Conservation (phyloP, 2,329 filamentous ascomycete genomes). For the Penicillium vulpinum region DNA sequence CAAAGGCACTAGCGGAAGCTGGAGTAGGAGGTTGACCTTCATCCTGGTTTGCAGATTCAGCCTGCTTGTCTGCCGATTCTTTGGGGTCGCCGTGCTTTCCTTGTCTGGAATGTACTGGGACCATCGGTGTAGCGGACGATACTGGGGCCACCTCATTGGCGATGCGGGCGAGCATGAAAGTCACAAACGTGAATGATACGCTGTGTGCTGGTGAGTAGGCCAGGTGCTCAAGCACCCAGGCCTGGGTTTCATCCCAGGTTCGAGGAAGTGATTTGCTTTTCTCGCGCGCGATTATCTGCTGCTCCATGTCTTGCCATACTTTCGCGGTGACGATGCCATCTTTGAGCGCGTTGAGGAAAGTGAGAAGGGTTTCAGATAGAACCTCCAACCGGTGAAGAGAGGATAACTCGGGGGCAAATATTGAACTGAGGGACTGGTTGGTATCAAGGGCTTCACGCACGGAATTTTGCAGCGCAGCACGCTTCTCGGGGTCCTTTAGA, state of each 20-base stretch:
- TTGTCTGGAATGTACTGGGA: neutral
- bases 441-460: constrained; percentile 70
- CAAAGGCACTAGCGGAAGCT: constrained; percentile 30
- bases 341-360: constrained; percentile 71
- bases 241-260: constrained; percentile 57
- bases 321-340: constrained; percentile 74
- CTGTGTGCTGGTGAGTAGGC: constrained; percentile 73
- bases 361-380: constrained; percentile 67
- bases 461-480: constrained; percentile 45
- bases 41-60: constrained; percentile 1
- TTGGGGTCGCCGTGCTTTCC: constrained; percentile 6
- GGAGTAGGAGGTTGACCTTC: constrained; percentile 17
- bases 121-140: constrained; percentile 16
- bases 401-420: constrained; percentile 63
- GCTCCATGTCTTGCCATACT: constrained; percentile 70
- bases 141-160: constrained; percentile 55
- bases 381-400: constrained; percentile 72
- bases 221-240: constrained; percentile 71
- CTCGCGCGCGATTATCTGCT: constrained; percentile 53
- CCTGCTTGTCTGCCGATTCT: neutral
- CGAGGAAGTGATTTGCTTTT: constrained; percentile 51
- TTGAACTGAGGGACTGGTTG: constrained; percentile 61
- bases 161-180: constrained; percentile 68
- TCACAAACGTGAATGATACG: constrained; percentile 85
- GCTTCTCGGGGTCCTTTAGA: constrained; percentile 41